Evolutionary conservation across 306 rosid species (phyloP).

Genomic region (Quillaja saponaria): DNA sequence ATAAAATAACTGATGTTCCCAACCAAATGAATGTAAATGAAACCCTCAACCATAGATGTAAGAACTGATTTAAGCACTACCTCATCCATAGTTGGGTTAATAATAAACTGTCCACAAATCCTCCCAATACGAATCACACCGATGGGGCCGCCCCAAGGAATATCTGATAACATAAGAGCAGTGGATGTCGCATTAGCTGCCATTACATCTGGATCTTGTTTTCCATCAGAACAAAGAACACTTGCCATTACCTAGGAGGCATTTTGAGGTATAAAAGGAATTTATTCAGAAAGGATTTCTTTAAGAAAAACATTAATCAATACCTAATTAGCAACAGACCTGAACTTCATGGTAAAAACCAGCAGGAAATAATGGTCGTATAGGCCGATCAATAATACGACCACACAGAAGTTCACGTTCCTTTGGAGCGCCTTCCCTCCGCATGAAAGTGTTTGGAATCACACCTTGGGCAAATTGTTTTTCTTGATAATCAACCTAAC

Average conservation of each 20-base stretch:
- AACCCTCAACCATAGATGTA: neutral
- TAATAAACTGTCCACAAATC: slow-evolving; percentile 68
- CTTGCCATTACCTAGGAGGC: slow-evolving; percentile 73
- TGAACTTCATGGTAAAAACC: slow-evolving; percentile 98
- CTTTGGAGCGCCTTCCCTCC: slow-evolving; percentile 95
- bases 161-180: slow-evolving; percentile 95
- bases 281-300: neutral
- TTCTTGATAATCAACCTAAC: slow-evolving; percentile 96
- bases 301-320: neutral
- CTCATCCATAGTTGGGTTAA: slow-evolving; percentile 94
- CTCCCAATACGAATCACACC: slow-evolving; percentile 92
- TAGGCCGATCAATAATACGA: slow-evolving; percentile 85
- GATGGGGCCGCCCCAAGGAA: slow-evolving; percentile 98
- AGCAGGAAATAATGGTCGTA: slow-evolving; percentile 82
- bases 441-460: slow-evolving; percentile 75
- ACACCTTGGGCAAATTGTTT: slow-evolving; percentile 88
- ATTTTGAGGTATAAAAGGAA: neutral
- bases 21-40: neutral
- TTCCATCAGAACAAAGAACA: slow-evolving; percentile 89
- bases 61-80: slow-evolving; percentile 40
- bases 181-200: slow-evolving; percentile 92
- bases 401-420: slow-evolving; percentile 93
- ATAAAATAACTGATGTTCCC: neutral
- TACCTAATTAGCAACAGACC: slow-evolving; percentile 44
- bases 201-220: slow-evolving; percentile 87